phyloP scores from a whole-genome alignment of 257 asterid genomes.

The Cordia subcordata region DNA sequence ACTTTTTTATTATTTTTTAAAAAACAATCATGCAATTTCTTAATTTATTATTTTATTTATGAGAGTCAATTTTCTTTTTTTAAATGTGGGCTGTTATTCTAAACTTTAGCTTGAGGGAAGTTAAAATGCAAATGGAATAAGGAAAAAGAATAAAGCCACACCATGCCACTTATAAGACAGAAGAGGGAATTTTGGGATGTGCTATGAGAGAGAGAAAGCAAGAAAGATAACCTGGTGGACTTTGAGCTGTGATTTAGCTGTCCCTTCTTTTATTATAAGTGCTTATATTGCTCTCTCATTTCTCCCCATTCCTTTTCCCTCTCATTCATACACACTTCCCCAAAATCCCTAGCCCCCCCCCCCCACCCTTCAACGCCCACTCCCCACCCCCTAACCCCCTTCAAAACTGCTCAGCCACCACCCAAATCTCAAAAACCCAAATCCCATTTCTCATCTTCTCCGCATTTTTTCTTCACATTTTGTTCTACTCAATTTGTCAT shows the following conservation, averaged over 20 bases:
- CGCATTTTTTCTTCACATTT: constrained; percentile 25
- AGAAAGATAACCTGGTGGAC: constrained; percentile 44
- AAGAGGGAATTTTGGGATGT: constrained; percentile 23
- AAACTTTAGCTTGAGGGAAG: no score
- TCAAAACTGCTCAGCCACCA: constrained; percentile 16
- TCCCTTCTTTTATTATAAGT: constrained; percentile 25
- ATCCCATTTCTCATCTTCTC: constrained; percentile 6
- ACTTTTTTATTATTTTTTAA: no score
- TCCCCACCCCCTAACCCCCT: background rate
- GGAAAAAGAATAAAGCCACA: constrained; percentile 1
- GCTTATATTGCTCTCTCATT: constrained; percentile 12
- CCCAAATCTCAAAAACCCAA: constrained; percentile 21
- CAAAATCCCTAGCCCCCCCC: constrained; percentile 26
- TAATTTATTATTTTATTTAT: no score
- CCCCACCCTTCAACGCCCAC: constrained; percentile 2
- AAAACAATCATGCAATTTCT: no score
- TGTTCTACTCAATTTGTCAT: no score
- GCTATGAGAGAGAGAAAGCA: constrained; percentile 23
- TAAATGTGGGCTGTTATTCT: no score
- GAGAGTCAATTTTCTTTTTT: no score
- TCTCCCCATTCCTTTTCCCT: constrained; percentile 13
- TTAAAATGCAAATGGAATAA: background rate
- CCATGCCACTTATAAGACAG: background rate
- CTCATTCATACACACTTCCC: constrained; percentile 22
- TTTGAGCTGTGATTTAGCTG: constrained; percentile 96